These are phyloP conservation scores for Cairneyella variabilis DNA, from an alignment of 495 filamentous ascomycete species.

Conservation along the genomic window DNA sequence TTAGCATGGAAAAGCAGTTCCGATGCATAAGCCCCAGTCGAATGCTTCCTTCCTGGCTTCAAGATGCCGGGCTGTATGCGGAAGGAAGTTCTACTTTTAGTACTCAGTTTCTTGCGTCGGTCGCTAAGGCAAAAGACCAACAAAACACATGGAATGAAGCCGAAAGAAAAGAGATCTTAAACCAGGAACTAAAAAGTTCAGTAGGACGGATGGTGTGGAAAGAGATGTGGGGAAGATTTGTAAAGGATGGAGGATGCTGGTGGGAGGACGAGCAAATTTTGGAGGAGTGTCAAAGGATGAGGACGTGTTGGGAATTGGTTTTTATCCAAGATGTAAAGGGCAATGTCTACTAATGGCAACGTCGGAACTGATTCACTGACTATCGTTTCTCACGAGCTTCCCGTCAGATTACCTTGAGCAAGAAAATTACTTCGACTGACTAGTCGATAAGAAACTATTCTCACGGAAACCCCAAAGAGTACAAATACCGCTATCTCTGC, in stretches of 20 bases:
- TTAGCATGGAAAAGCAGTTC: constrained; percentile 40
- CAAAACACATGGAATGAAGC: not conserved
- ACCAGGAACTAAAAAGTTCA: constrained; percentile 21
- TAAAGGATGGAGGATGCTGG: constrained; percentile 43
- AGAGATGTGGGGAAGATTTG: constrained; percentile 40
- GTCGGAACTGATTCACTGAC: too few relatives aligned
- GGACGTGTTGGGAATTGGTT: constrained; percentile 44
- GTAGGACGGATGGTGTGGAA: constrained; percentile 24
- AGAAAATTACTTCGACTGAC: too few relatives aligned
- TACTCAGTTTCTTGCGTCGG: constrained; percentile 11
- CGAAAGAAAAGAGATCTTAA: constrained; percentile 6
- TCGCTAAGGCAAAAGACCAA: not conserved
- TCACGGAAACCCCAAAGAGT: too few relatives aligned
- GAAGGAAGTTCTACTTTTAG: constrained; percentile 18
- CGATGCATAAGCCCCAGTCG: constrained; percentile 40
- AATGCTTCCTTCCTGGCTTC: constrained; percentile 40
- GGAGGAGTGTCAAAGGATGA: constrained; percentile 40
- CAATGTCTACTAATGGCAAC: too few relatives aligned
- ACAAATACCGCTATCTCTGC: too few relatives aligned
- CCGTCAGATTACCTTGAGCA: too few relatives aligned
- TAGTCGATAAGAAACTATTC: too few relatives aligned
- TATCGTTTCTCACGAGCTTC: too few relatives aligned
- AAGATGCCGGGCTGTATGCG: constrained; percentile 30
- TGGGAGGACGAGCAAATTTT: constrained; percentile 45
- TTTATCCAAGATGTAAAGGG: constrained; percentile 42